Base-by-base conservation (phyloP, 2,329 filamentous ascomycete species). In the Dichotomopilus funicola region DNA sequence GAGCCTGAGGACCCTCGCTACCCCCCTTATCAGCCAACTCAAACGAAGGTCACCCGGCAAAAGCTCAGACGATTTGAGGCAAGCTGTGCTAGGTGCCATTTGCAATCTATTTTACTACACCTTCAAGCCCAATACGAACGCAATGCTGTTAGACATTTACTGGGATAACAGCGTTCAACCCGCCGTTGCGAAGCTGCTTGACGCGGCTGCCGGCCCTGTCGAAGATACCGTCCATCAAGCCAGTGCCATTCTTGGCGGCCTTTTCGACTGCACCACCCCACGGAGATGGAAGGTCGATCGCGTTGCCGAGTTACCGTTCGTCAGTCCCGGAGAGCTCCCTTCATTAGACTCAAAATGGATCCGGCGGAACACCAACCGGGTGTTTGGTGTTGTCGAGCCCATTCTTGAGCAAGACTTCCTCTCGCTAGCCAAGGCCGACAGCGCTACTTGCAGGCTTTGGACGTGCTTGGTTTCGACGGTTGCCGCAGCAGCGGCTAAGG, bases 331-430 rank as follows among this genome's bases (percentile, higher is more conserved):
- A n/a, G 90, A 96, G 57, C 75, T 99, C n/a, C 88, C 91, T 5
- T 75, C 85, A 6, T 74, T 97, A 6, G 91, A 97, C 65, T 78
- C 88, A 4, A 90, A 87, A 74, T 99, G 94, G 94, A 77, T 95
- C 10, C 82, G 92, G 52, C 86, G 82, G 56, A 89, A 89, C 59
- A 75, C 87, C 4, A 67, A 74, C 1, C 78, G 77, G 44, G 78
- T 96, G 4, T 80, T 96, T 37, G 70, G 78, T 3, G 73, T 86
- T 7, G 78, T 85, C 6, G 74, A 74, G 4, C 78, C 84, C 8
- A 74, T 85, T 19, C 70, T 90, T 3, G 80, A 83, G 69, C 77
- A 73, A 54, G 79, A 78, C 51, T 84, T 89, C 49, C 73, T 78
- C 51, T 81, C 82, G 12, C 66, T 92, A n/a, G 77, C 80, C 7